A percentile compares a stretch with the other conserved stretches of the same genome.
Conservation (phyloP, 2,329 filamentous ascomycete genomes). For the Sporothrix dimorphospora region DNA sequence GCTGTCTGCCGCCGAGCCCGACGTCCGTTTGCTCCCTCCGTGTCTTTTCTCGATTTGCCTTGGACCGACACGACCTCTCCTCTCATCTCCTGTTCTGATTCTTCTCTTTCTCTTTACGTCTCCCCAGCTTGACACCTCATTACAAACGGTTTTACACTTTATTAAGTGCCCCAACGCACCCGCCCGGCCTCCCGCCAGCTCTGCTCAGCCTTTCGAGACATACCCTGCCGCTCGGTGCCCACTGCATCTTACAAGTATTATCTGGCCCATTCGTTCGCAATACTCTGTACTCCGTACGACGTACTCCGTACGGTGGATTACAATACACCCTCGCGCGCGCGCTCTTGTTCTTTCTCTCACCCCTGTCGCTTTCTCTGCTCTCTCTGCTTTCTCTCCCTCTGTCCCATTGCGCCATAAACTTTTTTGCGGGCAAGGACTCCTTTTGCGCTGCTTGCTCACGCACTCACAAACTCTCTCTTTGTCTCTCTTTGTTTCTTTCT, state of each 20-base stretch:
- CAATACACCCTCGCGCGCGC: background rate
- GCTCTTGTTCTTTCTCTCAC: background rate
- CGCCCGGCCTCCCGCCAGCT: background rate
- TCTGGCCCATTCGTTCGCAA: background rate
- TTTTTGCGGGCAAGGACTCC: no score
- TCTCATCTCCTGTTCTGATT: background rate
- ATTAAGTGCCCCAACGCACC: background rate
- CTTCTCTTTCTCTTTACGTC: background rate
- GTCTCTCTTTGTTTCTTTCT: background rate
- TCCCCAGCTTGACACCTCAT: background rate
- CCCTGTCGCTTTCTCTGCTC: conserved; percentile 11
- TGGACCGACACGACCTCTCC: background rate
- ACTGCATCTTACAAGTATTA: conserved; percentile 14
- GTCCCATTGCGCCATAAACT: background rate
- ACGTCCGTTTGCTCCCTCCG: conserved; percentile 4
- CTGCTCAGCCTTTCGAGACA: conserved; percentile 20
- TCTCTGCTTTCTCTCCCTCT: background rate
- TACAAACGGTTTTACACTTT: background rate
- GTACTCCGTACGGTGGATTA: background rate
- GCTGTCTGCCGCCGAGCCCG: conserved; percentile 22
- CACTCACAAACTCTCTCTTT: background rate
- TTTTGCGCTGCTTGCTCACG: background rate
- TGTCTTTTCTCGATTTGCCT: background rate
- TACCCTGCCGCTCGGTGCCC: conserved; percentile 19
- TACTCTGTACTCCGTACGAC: background rate